Percentiles rank a stretch among this genome's conserved stretches.
These are phyloP conservation scores for Barbatosphaeria neglecta DNA, from an alignment of 495 filamentous ascomycete genomes.

Conservation along the genomic window DNA sequence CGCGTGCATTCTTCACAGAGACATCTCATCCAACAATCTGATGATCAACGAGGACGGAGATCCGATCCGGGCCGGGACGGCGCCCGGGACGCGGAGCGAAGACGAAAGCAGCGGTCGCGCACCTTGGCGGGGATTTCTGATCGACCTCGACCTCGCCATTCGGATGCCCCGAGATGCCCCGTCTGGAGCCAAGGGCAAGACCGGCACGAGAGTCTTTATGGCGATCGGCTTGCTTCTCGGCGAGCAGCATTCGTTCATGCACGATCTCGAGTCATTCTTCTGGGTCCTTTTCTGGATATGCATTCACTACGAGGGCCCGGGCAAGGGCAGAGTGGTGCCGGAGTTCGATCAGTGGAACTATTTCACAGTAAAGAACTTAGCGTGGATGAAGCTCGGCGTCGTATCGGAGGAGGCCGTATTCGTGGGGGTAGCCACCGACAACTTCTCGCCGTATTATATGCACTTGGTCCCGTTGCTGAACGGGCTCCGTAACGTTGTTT, in stretches of 20 bases:
- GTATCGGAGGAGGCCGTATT: no score
- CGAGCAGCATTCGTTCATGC: conserved; percentile 31
- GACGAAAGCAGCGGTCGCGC: conserved; percentile 14
- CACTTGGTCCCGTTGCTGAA: no score
- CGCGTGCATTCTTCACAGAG: conserved; percentile 1
- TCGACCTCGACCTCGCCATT: conserved; percentile 28
- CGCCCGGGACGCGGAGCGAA: no score
- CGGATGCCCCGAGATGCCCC: conserved; percentile 14
- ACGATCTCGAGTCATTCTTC: conserved; percentile 44
- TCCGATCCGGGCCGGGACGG: no score
- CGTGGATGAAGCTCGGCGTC: conserved; percentile 3
- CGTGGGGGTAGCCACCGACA: no score
- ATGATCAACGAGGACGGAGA: conserved; percentile 30
- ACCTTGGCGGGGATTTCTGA: conserved; percentile 12
- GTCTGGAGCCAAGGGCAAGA: conserved; percentile 28
- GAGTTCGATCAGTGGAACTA: conserved; percentile 18
- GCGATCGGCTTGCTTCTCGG: conserved; percentile 26
- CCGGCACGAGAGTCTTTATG: conserved; percentile 35
- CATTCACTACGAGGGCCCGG: conserved; percentile 25
- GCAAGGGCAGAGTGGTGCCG: conserved; percentile 1
- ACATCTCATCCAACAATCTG: conserved; percentile 31
- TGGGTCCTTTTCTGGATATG: conserved; percentile 42
- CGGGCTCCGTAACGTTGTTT: no score
- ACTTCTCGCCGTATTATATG: no score
- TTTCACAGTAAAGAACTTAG: conserved; percentile 4